Conservation (phyloP, 331 rosid species). For the Malus hybrid region DNA sequence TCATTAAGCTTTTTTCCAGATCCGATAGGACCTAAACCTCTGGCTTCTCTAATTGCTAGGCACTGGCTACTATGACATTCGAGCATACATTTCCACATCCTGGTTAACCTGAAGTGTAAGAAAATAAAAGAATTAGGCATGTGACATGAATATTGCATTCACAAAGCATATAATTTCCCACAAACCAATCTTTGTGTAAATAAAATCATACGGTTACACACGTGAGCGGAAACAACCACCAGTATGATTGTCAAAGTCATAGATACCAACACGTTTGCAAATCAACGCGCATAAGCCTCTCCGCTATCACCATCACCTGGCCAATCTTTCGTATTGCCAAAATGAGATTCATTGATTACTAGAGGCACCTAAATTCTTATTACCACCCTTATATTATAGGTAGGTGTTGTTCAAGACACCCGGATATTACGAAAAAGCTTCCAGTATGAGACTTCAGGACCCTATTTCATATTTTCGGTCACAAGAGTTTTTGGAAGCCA, state of each 20-base stretch:
- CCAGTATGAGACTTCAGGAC: not conserved
- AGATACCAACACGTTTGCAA: not conserved
- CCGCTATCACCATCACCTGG: not conserved
- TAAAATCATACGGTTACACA: not conserved
- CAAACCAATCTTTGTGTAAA: conserved; percentile 1
- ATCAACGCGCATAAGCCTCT: not conserved
- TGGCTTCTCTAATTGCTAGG: conserved; percentile 76
- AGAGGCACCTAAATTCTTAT: not conserved
- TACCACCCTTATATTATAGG: not conserved
- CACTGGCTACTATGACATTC: conserved; percentile 81
- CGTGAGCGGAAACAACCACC: conserved; percentile 1
- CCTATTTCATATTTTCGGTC: not conserved
- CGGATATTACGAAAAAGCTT: not conserved
- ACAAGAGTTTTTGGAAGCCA: not conserved
- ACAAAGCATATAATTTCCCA: not conserved
- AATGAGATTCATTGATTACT: not conserved
- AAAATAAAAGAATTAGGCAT: not conserved
- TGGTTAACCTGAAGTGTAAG: conserved; percentile 49
- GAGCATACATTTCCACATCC: conserved; percentile 94
- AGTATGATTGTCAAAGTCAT: not conserved
- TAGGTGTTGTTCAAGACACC: not conserved
- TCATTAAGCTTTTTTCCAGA: conserved; percentile 59
- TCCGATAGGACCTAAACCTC: conserved; percentile 64
- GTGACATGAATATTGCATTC: not conserved
- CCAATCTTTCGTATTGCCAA: not conserved